phyloP scores from a whole-genome alignment of 2,329 filamentous ascomycete genomes.

The Trichoderma lentiforme region DNA sequence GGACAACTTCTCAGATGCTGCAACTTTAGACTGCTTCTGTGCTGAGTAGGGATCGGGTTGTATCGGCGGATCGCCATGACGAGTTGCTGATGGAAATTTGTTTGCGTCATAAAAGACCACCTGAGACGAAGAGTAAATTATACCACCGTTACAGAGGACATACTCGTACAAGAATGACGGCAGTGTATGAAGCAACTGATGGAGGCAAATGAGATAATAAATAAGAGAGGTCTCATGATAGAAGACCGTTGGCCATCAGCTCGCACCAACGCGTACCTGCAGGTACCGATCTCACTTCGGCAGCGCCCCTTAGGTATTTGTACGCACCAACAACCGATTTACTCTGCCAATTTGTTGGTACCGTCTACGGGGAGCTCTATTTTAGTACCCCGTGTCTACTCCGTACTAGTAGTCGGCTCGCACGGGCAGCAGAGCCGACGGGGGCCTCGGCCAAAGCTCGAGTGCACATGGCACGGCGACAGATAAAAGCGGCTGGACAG shows the following conservation, averaged over 20 bases:
- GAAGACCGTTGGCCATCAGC: neutral
- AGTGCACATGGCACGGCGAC: conserved; percentile 1
- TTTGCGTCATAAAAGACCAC: neutral
- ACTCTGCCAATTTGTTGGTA: neutral
- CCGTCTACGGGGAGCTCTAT: neutral
- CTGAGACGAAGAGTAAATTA: neutral
- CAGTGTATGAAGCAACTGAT: neutral
- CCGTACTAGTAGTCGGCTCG: neutral
- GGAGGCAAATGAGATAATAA: neutral
- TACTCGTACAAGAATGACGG: neutral
- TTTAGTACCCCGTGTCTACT: neutral
- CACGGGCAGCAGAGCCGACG: neutral
- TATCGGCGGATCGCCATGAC: neutral
- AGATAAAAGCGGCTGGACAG: conserved; percentile 1
- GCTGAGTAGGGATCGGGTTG: neutral
- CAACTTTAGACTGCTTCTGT: neutral
- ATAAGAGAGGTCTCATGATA: conserved; percentile 1
- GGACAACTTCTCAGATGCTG: neutral
- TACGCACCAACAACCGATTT: neutral
- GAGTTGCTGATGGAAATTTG: neutral
- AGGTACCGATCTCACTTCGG: neutral
- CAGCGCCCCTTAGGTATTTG: neutral
- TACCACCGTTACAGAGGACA: neutral
- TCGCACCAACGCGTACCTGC: neutral
- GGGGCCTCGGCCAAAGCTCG: conserved; percentile 9